Conservation (phyloP, 2,329 filamentous ascomycete genomes). For the Beauveria rudraprayagi region DNA sequence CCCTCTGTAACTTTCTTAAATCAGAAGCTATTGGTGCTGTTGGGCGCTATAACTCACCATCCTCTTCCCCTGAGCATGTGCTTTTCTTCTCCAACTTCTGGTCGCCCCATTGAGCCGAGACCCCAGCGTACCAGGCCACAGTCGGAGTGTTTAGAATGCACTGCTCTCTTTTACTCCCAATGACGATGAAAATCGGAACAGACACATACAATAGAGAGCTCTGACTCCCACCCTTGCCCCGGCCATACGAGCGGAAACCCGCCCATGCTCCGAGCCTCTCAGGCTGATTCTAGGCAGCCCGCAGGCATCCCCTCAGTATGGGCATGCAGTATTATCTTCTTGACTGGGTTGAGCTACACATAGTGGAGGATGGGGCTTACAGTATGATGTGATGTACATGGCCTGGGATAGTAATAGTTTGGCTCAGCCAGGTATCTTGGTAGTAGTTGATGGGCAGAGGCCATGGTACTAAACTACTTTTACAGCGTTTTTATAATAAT, state of each 20-base stretch:
- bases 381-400: slow-evolving; percentile 8
- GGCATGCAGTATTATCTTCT: slow-evolving; percentile 10
- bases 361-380: slow-evolving; percentile 11
- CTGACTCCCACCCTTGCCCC: neutral
- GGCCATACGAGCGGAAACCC: slow-evolving; percentile 9
- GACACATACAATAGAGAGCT: neutral
- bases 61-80: slow-evolving; percentile 2
- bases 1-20: neutral
- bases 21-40: too few relatives aligned
- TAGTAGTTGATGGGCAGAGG: neutral
- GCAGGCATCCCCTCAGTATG: neutral
- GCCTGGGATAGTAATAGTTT: slow-evolving; percentile 3
- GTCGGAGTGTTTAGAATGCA: neutral
- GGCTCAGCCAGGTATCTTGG: neutral
- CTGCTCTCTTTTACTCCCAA: neutral
- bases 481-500: too few relatives aligned
- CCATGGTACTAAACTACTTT: neutral
- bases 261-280: slow-evolving; percentile 2
- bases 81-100: slow-evolving; percentile 3
- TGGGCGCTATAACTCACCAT: neutral
- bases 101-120: slow-evolving; percentile 12
- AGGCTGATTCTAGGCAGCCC: neutral
- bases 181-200: neutral
- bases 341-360: slow-evolving; percentile 9
- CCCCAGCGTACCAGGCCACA: neutral